Conservation (phyloP, 208 protist species). For the Leishmania martiniquensis region DNA sequence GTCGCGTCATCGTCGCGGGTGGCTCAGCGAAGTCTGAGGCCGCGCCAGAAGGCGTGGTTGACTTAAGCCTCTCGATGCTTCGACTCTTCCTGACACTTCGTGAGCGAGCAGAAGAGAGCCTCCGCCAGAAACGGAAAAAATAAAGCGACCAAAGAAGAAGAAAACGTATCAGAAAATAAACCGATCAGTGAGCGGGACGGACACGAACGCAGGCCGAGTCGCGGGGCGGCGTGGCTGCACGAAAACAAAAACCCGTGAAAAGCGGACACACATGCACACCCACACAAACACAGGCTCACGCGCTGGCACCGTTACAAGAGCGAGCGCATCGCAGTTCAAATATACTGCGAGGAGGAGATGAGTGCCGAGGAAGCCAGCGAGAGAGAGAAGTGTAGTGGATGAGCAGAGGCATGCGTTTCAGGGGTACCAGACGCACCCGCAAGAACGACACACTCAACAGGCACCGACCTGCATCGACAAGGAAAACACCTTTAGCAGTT, state of each 20-base stretch:
- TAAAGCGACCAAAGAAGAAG: neutral
- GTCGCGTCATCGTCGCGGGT: neutral
- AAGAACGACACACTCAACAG: too few relatives aligned
- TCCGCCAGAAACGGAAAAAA: neutral
- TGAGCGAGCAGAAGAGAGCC: neutral
- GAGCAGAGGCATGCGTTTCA: too few relatives aligned
- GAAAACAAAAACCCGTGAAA: neutral
- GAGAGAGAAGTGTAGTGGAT: neutral
- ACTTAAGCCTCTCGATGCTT: neutral
- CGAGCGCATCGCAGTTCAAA: neutral
- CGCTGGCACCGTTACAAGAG: neutral
- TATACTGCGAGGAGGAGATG: neutral
- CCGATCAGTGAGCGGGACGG: neutral
- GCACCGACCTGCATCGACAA: too few relatives aligned
- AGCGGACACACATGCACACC: neutral
- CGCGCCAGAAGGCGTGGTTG: neutral
- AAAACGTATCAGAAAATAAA: neutral
- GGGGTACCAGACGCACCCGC: too few relatives aligned
- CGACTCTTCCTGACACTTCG: neutral
- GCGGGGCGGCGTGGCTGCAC: neutral
- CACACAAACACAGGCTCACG: neutral
- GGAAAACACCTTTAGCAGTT: too few relatives aligned
- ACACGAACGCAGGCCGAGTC: neutral
- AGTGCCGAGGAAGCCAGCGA: neutral
- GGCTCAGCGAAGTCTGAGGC: neutral